These are phyloP conservation scores for Ophiostoma piceae DNA, from an alignment of 2,329 filamentous ascomycete species.

Conservation along the genomic window DNA sequence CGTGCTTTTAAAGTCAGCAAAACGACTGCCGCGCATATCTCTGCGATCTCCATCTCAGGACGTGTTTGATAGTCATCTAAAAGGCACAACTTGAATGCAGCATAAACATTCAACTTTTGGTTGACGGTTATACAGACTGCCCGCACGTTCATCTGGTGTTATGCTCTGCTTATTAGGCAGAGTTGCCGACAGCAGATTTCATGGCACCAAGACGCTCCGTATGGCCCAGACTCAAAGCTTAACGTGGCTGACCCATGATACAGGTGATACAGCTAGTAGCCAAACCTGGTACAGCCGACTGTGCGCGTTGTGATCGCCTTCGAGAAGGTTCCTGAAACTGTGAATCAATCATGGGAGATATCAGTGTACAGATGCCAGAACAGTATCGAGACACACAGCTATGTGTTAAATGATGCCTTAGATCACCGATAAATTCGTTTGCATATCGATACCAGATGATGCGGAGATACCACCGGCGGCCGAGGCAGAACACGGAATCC, in stretches of 20 bases:
- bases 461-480: background rate
- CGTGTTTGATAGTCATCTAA: background rate
- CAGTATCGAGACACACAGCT: background rate
- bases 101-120: background rate
- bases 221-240: background rate
- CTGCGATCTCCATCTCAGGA: background rate
- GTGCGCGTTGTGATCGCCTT: background rate
- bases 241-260: background rate
- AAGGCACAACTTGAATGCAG: background rate
- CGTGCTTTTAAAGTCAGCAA: background rate
- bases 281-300: background rate
- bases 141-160: background rate
- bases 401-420: background rate
- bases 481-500: too few relatives aligned
- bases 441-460: background rate
- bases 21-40: background rate
- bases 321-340: background rate
- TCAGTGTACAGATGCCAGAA: background rate
- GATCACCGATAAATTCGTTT: background rate
- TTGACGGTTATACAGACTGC: background rate
- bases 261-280: background rate
- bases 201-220: background rate
- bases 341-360: background rate
- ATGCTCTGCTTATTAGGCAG: background rate
- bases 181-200: background rate